Base-by-base conservation (phyloP, 768 basidiomycete species). In the Hericium alpestre region DNA sequence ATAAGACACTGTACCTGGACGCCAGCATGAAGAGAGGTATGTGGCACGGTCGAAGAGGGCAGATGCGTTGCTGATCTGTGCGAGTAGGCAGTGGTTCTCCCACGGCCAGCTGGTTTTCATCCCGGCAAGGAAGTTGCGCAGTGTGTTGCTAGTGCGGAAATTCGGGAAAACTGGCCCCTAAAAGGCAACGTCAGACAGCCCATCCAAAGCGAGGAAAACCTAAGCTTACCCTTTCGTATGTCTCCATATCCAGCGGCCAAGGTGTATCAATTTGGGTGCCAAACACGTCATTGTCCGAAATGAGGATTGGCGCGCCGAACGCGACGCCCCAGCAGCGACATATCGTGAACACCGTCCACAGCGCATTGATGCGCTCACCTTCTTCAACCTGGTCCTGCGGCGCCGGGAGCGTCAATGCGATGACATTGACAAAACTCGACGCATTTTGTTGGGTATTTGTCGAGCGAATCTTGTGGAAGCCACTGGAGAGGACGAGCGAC, bases 281-380 rank as follows among this genome's bases (percentile, higher is more conserved):
- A 32, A 61, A 55, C 11, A 77, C 73, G 59, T 82, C 81, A 56
- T 79, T 73, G 51, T 82, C 78, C 56, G 76, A 78, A 18, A 86
- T 74, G 18, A 72, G 75, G 20, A 75, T 66, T 0, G 82, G 74
- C 1, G 76, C 72, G 56, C 81, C 80, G 41, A 81, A 71, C 10
- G 77, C 74, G 15, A 83, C 74, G 1, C 78, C 71, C 60, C 82
- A 75, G 62, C 75, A 75, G 55, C 82, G 79, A 67, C 84, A 82
- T 54, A 84, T 72, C 49, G 72, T 68, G 58, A 81, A 77, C 8
- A 80, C 80, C 0, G 78, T 70, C 84, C 84, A 86, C 65, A 86
- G 86, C 0, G 76, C 80, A 55, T 80, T 81, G 57, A 86, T 83
- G 32, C 82, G 74, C 63, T 86, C 84, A n/a, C 79, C 83, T 64